A percentile compares a stretch with the other conserved stretches of the same genome.
These are phyloP conservation scores for Wickerhamiella hasegawae DNA, from an alignment of 805 yeast genomes.

Conservation along the genomic window DNA sequence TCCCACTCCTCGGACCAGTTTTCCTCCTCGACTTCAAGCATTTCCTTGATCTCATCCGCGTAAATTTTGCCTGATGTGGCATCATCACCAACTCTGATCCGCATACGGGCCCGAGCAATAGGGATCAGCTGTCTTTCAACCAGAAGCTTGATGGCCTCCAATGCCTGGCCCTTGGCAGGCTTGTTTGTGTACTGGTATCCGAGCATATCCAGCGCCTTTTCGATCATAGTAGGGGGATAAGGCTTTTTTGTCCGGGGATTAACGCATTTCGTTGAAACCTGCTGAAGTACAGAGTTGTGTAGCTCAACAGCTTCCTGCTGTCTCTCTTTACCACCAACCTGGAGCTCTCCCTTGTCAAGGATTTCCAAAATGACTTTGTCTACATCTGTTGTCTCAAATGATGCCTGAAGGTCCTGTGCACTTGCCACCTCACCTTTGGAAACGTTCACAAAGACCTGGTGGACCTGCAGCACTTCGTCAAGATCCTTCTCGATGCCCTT, in stretches of 20 bases:
- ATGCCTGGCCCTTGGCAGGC: constrained; percentile 73
- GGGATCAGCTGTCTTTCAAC: constrained; percentile 75
- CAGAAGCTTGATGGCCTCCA: constrained; percentile 73
- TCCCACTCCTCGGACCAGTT: constrained; percentile 32
- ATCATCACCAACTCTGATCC: constrained; percentile 41
- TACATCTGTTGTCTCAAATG: constrained; percentile 62
- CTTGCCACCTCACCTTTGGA: constrained; percentile 91
- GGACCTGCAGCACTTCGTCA: constrained; percentile 91
- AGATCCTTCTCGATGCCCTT: constrained; percentile 76
- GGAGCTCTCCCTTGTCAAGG: constrained; percentile 81
- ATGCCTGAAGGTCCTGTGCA: constrained; percentile 57
- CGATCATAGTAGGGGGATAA: constrained; percentile 89
- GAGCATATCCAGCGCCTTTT: constrained; percentile 53
- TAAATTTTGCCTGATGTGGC: constrained; percentile 33
- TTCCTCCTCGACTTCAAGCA: constrained; percentile 30
- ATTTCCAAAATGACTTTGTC: constrained; percentile 70
- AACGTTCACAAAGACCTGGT: constrained; percentile 84
- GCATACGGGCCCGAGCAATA: constrained; percentile 88
- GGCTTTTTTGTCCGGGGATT: constrained; percentile 81
- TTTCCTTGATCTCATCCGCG: constrained; percentile 27
- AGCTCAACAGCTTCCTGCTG: constrained; percentile 55
- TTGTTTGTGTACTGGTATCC: constrained; percentile 64
- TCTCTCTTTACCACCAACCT: constrained; percentile 85
- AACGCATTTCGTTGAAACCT: constrained; percentile 77
- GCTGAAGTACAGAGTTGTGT: constrained; percentile 66